Percentiles rank a stretch among this genome's conserved stretches.
Conservation (phyloP, 2,329 filamentous ascomycete genomes). For the Ceratocystis smalleyi region DNA sequence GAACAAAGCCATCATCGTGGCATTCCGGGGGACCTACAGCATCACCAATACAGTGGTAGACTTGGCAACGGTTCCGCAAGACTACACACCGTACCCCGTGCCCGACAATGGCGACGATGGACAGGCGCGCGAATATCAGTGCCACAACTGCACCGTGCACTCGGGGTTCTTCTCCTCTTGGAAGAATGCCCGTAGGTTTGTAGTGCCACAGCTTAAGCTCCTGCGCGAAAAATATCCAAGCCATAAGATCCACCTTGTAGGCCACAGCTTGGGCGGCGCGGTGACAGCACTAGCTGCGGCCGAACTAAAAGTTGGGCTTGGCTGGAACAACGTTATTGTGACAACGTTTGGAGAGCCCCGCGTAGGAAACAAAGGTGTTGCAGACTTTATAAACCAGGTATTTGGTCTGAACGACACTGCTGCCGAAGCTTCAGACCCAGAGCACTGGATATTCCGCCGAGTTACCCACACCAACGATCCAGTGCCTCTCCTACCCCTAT, state of each 20-base stretch:
- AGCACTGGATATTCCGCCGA: conserved; percentile 45
- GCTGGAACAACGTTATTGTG: conserved; percentile 56
- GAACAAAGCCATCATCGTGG: conserved; percentile 51
- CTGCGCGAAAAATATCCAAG: conserved; percentile 47
- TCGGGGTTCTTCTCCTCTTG: conserved; percentile 78
- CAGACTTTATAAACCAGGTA: conserved; percentile 37
- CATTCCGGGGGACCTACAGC: conserved; percentile 89
- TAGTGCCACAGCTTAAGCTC: conserved; percentile 51
- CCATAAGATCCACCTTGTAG: conserved; percentile 64
- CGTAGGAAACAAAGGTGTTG: conserved; percentile 42
- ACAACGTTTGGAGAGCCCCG: conserved; percentile 89
- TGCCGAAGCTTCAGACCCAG: conserved; percentile 19
- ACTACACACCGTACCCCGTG: conserved; percentile 74
- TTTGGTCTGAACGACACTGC: conserved; percentile 30
- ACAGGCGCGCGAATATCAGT: conserved; percentile 33
- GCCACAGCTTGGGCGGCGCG: conserved; percentile 84
- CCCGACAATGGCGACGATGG: conserved; percentile 28
- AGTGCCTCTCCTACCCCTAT: conserved; percentile 69
- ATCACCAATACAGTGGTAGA: conserved; percentile 83
- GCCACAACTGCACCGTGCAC: conserved; percentile 82
- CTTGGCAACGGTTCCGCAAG: conserved; percentile 73
- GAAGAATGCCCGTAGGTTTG: conserved; percentile 52
- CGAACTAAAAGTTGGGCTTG: conserved; percentile 57
- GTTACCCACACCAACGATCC: conserved; percentile 81
- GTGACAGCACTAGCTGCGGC: conserved; percentile 76